Evolutionary conservation across 176 grass and related monocot species (phyloP), one percentile per base, ranked within the genome.

Genomic region (Rhynchospora pubera): DNA sequence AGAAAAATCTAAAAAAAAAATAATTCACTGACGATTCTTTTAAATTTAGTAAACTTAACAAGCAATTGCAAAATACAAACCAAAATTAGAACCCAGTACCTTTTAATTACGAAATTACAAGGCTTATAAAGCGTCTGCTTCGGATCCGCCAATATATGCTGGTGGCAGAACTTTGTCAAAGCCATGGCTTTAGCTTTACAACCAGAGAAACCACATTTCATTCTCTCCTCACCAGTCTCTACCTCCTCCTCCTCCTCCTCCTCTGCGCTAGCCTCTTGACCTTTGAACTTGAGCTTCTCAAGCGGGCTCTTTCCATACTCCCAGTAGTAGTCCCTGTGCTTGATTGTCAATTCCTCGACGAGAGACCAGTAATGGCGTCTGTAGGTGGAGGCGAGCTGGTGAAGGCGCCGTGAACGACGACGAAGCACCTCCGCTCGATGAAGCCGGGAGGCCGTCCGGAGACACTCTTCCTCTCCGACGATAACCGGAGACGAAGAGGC

Each of bases 111-210:
- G 59, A 78, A 90, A 5, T 71, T 84, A 83, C 96, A 99, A n/a
- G 89, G 78, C 62, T 93, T 95, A 82, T 99, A 99, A 3, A 99
- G 92, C 62, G 43, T 81, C 91, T 99, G 96, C 10, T 86, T 90
- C 1, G 39, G 82, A 63, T 99, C 93, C 0, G 80, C 86, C 26
- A 99, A 88, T 51, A 99, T 93, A 88, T 99, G 97, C 43, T 79
- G 78, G 84, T 95, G 92, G 18, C 97, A 99, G 68, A 62, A 99
- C 74, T 44, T 88, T 6, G 93, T 86, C 83, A 94, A 87, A 19
- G 91, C 81, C 97, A 99, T 99, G 39, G 97, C 89, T 87, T 91
- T 89, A 62, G 92, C 57, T 89, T 93, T 99, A 69, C 97, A 99
- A 0, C 91, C 97, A 0, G 89, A n/a, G 77, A 90, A 96, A 2